These are phyloP conservation scores for Hygrocybe punicea DNA, from an alignment of 768 basidiomycete species.

Conservation along the genomic window DNA sequence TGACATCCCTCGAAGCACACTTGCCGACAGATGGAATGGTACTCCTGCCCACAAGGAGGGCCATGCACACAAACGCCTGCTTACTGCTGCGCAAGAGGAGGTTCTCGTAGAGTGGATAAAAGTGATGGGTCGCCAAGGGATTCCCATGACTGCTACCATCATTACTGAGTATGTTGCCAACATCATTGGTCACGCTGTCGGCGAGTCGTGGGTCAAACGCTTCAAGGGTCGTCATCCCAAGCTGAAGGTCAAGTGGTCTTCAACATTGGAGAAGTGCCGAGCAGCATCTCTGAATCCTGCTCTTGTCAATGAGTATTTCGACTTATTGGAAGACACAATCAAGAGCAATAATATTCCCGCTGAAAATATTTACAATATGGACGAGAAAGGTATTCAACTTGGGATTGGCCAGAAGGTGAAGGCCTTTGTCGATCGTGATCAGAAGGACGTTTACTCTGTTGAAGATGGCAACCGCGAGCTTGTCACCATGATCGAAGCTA, in stretches of 20 bases:
- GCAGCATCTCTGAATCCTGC: constrained; percentile 33
- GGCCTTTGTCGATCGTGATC: constrained; percentile 20
- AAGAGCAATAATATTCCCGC: constrained; percentile 21
- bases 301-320: constrained; percentile 27
- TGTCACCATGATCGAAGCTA: constrained; percentile 42
- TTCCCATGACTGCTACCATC: constrained; percentile 18
- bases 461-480: constrained; percentile 36
- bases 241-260: constrained; percentile 20
- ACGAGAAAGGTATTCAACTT: constrained; percentile 30
- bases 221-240: constrained; percentile 14
- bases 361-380: constrained; percentile 33
- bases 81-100: constrained; percentile 20
- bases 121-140: constrained; percentile 13
- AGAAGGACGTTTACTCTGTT: constrained; percentile 18
- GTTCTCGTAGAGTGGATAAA: constrained; percentile 27
- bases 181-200: constrained; percentile 12
- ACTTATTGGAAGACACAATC: constrained; percentile 19
- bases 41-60: neutral
- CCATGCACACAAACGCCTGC: constrained; percentile 20
- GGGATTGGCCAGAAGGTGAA: constrained; percentile 25
- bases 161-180: constrained; percentile 17
- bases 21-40: constrained; percentile 1
- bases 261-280: constrained; percentile 8
- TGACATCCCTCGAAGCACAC: constrained; percentile 12
- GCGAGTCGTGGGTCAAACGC: constrained; percentile 4